These are phyloP conservation scores for Neofusicoccum umdonicola DNA, from an alignment of 2,329 filamentous ascomycete species.

Conservation along the genomic window DNA sequence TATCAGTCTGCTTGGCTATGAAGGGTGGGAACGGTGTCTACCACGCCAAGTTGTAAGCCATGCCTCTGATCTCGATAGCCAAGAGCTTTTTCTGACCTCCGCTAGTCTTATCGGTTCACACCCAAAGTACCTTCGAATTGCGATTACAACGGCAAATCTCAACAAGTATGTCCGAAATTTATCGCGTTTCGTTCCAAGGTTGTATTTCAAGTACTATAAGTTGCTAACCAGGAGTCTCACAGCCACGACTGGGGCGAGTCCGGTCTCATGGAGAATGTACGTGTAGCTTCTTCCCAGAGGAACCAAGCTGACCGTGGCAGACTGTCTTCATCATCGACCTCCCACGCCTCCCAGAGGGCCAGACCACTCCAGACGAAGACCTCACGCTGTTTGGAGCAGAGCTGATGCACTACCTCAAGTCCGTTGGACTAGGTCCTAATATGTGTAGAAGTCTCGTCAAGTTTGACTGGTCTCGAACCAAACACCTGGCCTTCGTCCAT, in stretches of 20 bases:
- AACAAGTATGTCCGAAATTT: constrained; percentile 59
- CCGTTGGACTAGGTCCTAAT: constrained; percentile 62
- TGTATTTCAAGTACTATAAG: background rate
- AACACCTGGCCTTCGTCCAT: constrained; percentile 75
- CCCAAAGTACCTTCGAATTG: constrained; percentile 69
- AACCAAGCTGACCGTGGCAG: constrained; percentile 23
- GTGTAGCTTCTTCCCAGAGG: constrained; percentile 22
- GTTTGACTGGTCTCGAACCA: constrained; percentile 79
- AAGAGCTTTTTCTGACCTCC: background rate
- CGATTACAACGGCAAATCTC: constrained; percentile 83
- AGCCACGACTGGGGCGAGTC: constrained; percentile 73
- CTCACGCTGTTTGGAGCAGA: constrained; percentile 65
- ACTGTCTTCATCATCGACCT: constrained; percentile 91
- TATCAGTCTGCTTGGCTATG: constrained; percentile 80
- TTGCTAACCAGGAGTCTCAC: background rate
- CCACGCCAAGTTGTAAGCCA: constrained; percentile 74
- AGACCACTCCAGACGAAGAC: constrained; percentile 27
- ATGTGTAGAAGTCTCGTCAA: constrained; percentile 67
- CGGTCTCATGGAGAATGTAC: constrained; percentile 79
- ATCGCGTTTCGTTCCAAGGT: background rate
- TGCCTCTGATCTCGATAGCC: background rate
- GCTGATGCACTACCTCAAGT: constrained; percentile 66
- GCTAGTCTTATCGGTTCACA: constrained; percentile 76
- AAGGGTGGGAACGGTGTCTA: constrained; percentile 67
- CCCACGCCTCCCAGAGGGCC: constrained; percentile 52